phyloP scores from a whole-genome alignment of 139 green algal species.

The Chlorella sp. region DNA sequence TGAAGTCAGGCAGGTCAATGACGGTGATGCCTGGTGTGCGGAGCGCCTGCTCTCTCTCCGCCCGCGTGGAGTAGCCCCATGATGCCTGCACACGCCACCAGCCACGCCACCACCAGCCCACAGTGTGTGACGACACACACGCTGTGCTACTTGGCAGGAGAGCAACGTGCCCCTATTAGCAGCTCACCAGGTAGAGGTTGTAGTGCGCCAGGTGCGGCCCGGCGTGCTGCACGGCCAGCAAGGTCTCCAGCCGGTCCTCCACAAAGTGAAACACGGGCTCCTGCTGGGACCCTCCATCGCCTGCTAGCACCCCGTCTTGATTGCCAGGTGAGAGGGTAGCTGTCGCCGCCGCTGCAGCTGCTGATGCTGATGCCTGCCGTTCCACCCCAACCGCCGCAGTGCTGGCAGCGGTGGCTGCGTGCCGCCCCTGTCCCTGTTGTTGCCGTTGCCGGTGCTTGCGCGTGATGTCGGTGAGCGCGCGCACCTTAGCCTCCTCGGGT shows the following conservation, averaged over 20 bases:
- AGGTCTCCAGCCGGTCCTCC: conserved; percentile 65
- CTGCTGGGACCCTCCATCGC: too few relatives aligned
- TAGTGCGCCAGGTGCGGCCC: conserved; percentile 23
- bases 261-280: conserved; percentile 53
- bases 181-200: conserved; percentile 47
- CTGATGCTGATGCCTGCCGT: too few relatives aligned
- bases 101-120: background rate
- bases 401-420: background rate
- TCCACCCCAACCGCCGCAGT: too few relatives aligned
- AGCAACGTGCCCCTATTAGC: background rate
- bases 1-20: background rate
- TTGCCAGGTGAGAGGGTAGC: too few relatives aligned
- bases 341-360: too few relatives aligned
- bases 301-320: too few relatives aligned
- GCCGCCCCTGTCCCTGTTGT: background rate
- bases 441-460: background rate
- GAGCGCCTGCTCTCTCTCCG: background rate
- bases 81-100: background rate
- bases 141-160: background rate
- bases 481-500: conserved; percentile 57
- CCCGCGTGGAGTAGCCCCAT: conserved; percentile 1
- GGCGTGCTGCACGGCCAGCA: conserved; percentile 41
- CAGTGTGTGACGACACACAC: background rate
- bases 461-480: too few relatives aligned
- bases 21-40: background rate